phyloP scores from a whole-genome alignment of 345 rosid genomes.

The Turnera subulata region DNA sequence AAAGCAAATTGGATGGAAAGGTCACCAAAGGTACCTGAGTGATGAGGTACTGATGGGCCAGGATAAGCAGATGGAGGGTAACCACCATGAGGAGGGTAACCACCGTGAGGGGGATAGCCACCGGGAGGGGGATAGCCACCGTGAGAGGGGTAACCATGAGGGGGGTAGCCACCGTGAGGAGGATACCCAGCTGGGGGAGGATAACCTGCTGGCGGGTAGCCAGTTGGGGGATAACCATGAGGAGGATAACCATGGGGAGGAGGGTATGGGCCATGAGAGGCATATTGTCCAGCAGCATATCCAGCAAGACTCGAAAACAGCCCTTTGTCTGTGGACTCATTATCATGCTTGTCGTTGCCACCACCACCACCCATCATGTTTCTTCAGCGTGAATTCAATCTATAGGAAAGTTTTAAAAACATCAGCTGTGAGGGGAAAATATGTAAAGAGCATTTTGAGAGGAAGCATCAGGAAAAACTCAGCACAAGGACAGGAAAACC shows the following conservation, averaged over 20 bases:
- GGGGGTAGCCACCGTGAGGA: conserved; percentile 28
- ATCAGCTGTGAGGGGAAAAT: neutral
- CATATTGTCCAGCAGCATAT: conserved; percentile 44
- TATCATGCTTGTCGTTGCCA: conserved; percentile 39
- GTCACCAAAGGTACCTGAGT: conserved; percentile 20
- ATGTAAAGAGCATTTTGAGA: no score
- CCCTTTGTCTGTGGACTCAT: conserved; percentile 53
- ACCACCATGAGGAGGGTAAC: conserved; percentile 11
- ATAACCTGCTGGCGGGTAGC: conserved; percentile 38
- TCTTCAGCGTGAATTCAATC: conserved; percentile 15
- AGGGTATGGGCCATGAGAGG: conserved; percentile 28
- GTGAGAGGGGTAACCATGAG: conserved; percentile 21
- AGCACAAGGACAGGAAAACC: no score
- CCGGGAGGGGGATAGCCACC: conserved; percentile 34
- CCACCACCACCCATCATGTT: conserved; percentile 45
- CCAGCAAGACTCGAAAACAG: conserved; percentile 63
- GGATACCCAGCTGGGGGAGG: conserved; percentile 51
- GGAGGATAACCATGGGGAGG: conserved; percentile 38
- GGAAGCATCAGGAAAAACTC: no score
- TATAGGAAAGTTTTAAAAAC: conserved; percentile 8
- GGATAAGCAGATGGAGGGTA: conserved; percentile 45
- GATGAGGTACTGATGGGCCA: conserved; percentile 34
- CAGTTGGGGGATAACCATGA: conserved; percentile 33
- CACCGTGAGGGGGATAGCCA: conserved; percentile 41
- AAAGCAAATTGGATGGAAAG: neutral